Percentiles rank a stretch among this genome's conserved stretches.
phyloP scores from a whole-genome alignment of 495 filamentous ascomycete genomes.

The Pyrenula massariospora region DNA sequence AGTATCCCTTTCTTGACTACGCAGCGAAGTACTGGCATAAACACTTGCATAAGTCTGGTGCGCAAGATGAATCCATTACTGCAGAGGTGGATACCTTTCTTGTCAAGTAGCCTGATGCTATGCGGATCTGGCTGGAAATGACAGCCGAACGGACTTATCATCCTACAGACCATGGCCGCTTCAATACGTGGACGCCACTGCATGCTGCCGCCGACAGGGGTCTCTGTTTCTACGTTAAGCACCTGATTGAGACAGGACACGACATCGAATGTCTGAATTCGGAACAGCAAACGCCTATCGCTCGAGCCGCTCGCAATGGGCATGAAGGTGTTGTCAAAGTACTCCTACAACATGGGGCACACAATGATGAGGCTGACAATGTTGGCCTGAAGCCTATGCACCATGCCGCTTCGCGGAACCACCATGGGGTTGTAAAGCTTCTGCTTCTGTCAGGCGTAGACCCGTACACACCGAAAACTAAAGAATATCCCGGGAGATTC shows the following conservation, averaged over 20 bases:
- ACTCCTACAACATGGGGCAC: conserved; percentile 14
- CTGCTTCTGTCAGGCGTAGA: conserved; percentile 17
- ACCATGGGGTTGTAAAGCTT: conserved; percentile 9
- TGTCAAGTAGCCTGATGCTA: conserved; percentile 3
- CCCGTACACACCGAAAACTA: conserved; percentile 16
- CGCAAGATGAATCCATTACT: conserved; percentile 2
- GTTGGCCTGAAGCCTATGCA: conserved; percentile 17
- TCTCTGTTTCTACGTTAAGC: conserved; percentile 6
- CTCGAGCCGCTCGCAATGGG: conserved; percentile 14
- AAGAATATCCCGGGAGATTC: conserved; percentile 6
- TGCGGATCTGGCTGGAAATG: neutral
- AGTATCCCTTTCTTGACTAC: conserved; percentile 18
- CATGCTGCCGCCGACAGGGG: conserved; percentile 10
- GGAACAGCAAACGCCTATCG: conserved; percentile 11
- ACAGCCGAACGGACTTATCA: neutral
- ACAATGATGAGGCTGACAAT: conserved; percentile 7
- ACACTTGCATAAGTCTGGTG: conserved; percentile 7
- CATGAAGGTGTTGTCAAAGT: conserved; percentile 10
- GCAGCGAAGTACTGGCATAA: conserved; percentile 13
- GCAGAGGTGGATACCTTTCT: conserved; percentile 5
- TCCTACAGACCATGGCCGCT: neutral
- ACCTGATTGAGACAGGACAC: conserved; percentile 7
- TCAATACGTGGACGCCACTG: conserved; percentile 8
- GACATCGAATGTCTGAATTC: conserved; percentile 5
- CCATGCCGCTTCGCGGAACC: conserved; percentile 12